Evolutionary conservation across 169 alveolate species (phyloP).

Genomic region (Plasmodium inui): DNA sequence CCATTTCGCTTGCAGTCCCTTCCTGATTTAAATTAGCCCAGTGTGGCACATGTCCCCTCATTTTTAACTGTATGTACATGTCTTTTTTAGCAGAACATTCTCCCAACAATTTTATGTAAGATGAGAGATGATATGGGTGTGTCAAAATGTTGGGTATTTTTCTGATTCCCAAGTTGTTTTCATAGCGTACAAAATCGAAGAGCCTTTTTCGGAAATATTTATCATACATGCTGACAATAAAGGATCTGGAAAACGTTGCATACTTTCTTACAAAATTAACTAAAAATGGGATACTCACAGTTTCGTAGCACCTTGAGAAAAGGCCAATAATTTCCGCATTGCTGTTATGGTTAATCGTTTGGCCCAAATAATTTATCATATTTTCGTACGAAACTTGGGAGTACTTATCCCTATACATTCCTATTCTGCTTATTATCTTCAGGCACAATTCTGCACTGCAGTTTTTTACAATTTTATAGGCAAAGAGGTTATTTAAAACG

Average conservation of each 20-base stretch:
- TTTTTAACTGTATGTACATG: slow-evolving; percentile 81
- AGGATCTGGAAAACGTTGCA: slow-evolving; percentile 85
- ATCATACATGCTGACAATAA: slow-evolving; percentile 81
- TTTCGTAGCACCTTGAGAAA: slow-evolving; percentile 83
- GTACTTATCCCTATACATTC: slow-evolving; percentile 82
- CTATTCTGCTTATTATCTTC: slow-evolving; percentile 81
- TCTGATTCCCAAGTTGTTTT: slow-evolving; percentile 57
- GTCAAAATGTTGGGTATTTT: slow-evolving; percentile 79
- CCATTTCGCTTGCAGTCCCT: not conserved
- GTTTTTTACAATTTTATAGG: slow-evolving; percentile 83
- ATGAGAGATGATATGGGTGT: slow-evolving; percentile 82
- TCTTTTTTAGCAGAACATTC: slow-evolving; percentile 84
- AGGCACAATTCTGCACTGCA: slow-evolving; percentile 84
- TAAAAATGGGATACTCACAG: slow-evolving; percentile 85
- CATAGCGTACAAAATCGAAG: slow-evolving; percentile 82
- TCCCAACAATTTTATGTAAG: slow-evolving; percentile 81
- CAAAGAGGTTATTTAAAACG: slow-evolving; percentile 81
- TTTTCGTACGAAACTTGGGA: slow-evolving; percentile 83
- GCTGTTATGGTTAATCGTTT: slow-evolving; percentile 70
- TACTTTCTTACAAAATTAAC: slow-evolving; percentile 85
- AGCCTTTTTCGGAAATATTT: slow-evolving; percentile 78
- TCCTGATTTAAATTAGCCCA: slow-evolving; percentile 4
- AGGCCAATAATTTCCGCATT: slow-evolving; percentile 85
- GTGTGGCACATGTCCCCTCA: slow-evolving; percentile 81
- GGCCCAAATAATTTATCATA: slow-evolving; percentile 78